Base-by-base conservation (phyloP, 2,329 filamentous ascomycete genomes). In the Cadophora sp. region DNA sequence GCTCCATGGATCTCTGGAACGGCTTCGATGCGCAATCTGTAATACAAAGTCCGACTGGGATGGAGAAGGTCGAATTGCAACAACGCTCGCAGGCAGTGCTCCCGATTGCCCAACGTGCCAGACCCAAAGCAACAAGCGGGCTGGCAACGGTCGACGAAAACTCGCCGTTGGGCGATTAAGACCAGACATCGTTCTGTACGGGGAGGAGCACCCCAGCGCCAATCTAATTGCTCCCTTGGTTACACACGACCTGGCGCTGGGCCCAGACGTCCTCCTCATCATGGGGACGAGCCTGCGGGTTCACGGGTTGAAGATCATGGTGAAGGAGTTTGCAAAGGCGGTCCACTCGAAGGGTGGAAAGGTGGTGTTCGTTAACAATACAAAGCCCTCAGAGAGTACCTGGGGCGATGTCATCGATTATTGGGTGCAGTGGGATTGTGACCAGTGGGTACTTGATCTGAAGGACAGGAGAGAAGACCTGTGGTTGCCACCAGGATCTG, bases 361-460 rank as follows among this genome's bases (percentile, higher is more conserved):
- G 64, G 90, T 93, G 0, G 82, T 92, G 4, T 92, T 92, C 78
- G 87, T 92, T 69, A 93, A 93, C 77, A 85, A 89, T 24, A 91
- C 90, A 1, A 90, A 90, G 73, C 89, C 90, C 0, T 83, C 90
- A 0, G 89, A 91, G 74, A 92, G 90, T 74, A 85, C 84, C 0
- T 93, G 90, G 90, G 87, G 89, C 0, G 89, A 91, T 63, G 80
- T 91, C 0, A 89, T 93, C 62, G 90, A 93, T 77, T 91, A 89
- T 69, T 92, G 89, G 86, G 84, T 93, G 0, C 84, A 90, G 69
- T 91, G 89, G 89, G 90, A 92, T 73, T 92, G 90, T 67, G 90
- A 93, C 71, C 86, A 86, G 4, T 93, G 90, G 90, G 89, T 92
- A 0, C 78, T 83, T 11, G 88, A 91, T 73, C 76, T 92, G 58